These are phyloP conservation scores for Fragilaria radians DNA, from an alignment of 108 stramenopile genomes.

Conservation along the genomic window DNA sequence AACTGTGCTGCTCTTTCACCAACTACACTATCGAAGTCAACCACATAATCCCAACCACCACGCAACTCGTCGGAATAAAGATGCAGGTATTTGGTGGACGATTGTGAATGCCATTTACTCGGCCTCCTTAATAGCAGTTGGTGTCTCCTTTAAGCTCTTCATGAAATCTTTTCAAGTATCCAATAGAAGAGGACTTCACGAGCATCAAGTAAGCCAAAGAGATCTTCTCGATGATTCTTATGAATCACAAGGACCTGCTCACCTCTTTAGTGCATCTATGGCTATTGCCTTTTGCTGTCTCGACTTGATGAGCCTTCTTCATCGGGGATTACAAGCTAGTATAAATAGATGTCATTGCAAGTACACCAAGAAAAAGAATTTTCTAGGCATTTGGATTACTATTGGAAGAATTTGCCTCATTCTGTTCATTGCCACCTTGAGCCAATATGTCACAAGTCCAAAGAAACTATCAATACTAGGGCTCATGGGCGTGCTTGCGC, in stretches of 20 bases:
- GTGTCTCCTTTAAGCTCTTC: constrained; percentile 38
- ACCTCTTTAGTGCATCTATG: constrained; percentile 28
- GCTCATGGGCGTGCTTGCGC: neutral
- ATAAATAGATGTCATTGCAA: neutral
- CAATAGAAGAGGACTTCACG: neutral
- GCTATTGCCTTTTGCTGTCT: constrained; percentile 14
- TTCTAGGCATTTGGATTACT: neutral
- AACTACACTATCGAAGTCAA: constrained; percentile 41
- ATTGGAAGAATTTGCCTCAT: constrained; percentile 11
- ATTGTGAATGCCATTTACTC: constrained; percentile 17
- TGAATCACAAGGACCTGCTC: constrained; percentile 12
- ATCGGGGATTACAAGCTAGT: constrained; percentile 14
- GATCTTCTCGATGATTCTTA: constrained; percentile 2
- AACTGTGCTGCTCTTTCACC: constrained; percentile 35
- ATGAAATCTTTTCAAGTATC: constrained; percentile 14
- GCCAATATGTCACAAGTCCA: neutral
- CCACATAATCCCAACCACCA: constrained; percentile 43
- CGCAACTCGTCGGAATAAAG: constrained; percentile 28
- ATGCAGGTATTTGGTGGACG: constrained; percentile 15
- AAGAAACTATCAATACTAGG: neutral
- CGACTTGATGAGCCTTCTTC: constrained; percentile 21
- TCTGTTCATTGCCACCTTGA: constrained; percentile 17
- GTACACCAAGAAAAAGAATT: neutral
- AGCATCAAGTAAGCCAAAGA: neutral
- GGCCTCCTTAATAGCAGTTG: constrained; percentile 26